Evolutionary conservation across 768 basidiomycete species (phyloP).

Genomic region (Mycena vitilis): DNA sequence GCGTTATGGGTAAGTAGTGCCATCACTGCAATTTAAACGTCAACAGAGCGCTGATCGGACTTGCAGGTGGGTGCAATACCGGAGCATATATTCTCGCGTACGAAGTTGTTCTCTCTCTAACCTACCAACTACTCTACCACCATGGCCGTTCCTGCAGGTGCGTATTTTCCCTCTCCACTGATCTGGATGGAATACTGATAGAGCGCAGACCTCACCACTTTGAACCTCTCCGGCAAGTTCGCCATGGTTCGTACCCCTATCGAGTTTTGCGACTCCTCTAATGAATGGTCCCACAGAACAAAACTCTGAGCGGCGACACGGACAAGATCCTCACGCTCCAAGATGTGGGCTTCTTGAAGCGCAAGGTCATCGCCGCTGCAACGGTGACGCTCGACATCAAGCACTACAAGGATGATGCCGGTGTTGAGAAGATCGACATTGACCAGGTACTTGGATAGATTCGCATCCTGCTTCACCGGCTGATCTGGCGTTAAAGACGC

Average conservation of each 20-base stretch:
- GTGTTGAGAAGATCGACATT: slow-evolving; percentile 10
- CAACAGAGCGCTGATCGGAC: too few species aligned
- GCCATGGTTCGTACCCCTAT: neutral
- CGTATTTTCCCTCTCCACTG: too few species aligned
- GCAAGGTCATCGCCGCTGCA: neutral
- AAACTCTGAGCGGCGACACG: neutral
- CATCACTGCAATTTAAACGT: too few species aligned
- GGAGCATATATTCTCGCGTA: too few species aligned
- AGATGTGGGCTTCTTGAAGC: neutral
- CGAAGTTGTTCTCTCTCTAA: too few species aligned
- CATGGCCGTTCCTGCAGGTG: too few species aligned
- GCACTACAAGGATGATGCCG: slow-evolving; percentile 10
- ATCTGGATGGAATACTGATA: too few species aligned
- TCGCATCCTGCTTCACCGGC: neutral
- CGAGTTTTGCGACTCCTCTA: too few species aligned
- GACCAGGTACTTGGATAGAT: neutral
- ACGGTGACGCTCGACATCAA: neutral
- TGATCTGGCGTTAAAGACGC: too few species aligned
- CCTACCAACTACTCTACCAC: too few species aligned
- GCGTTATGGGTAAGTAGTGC: too few species aligned
- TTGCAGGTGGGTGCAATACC: too few species aligned
- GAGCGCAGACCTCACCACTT: neutral
- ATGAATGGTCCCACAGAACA: neutral
- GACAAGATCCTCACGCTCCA: slow-evolving; percentile 2
- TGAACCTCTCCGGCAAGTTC: slow-evolving; percentile 4